Base-by-base conservation (phyloP, 345 rosid species). In the Hevea brasiliensis region DNA sequence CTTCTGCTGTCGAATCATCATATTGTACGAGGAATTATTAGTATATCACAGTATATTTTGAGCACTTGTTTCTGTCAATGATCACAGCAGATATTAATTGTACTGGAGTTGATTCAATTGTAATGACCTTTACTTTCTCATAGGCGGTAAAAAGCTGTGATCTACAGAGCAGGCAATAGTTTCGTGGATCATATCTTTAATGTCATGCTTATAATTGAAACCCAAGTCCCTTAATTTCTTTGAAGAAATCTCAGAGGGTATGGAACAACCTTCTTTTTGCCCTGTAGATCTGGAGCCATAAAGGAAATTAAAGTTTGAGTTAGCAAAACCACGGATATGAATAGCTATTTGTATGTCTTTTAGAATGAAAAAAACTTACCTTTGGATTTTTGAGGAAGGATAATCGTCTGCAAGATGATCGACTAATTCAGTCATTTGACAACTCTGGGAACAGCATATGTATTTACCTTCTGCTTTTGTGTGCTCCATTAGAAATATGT, bases 191-290 rank as follows among this genome's bases (percentile, higher is more conserved):
- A 89, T 84, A 61, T 85, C 91, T 45, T 88, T 84, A 58, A 86
- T 68, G 53, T 81, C 82, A 72, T 87, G 84, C 85, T 86, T 83
- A 74, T 75, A 88, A 62, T 55, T 70, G 76, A 94, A 90, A 15
- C 97, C 95, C 79, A 89, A 57, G 24, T 83, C 90, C 77, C 74
- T 81, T 37, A 89, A 68, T 84, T 86, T 90, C 85, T 81, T 84
- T 15, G 97, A 90, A 60, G 97, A 94, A 72, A 94, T 90, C 71
- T 74, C 81, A 61, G 87, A 81, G 61, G 85, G 89, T 54, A 76
- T 40, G 45, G 35, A 26, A 57, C 35, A 41, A 56, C 57, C 65
- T 41, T 71, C 75, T 60, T 76, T 72, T 42, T 60, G 80, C 17
- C 78, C 82, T 65, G 67, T 70, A 58, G 65, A 61, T 81, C 92